A percentile compares a stretch with the other conserved stretches of the same genome.
phyloP scores from a whole-genome alignment of 75 land plant genomes.

The Azolla pinnata region DNA sequence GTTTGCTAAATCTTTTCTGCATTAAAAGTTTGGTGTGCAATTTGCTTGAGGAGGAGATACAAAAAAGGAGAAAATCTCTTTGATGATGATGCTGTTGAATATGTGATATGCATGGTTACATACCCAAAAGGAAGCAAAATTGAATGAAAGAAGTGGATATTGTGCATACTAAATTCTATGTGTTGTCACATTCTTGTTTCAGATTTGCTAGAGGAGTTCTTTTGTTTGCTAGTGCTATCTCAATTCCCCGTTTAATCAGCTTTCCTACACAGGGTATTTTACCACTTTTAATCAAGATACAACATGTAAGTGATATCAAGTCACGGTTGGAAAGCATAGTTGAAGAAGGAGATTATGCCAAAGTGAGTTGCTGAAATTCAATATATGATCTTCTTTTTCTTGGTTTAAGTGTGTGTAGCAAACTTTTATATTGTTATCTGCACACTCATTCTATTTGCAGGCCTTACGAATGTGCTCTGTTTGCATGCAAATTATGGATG shows the following conservation, averaged over 20 bases:
- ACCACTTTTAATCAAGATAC: slow-evolving; percentile 74
- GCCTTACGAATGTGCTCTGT: slow-evolving; percentile 42
- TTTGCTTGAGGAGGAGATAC: too few relatives aligned
- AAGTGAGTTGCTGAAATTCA: slow-evolving; percentile 28
- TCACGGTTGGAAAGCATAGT: slow-evolving; percentile 56
- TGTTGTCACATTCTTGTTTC: too few relatives aligned
- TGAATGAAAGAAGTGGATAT: too few relatives aligned
- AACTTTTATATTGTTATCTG: background rate
- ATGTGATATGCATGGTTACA: too few relatives aligned
- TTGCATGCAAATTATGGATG: slow-evolving; percentile 78
- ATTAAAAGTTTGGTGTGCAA: too few relatives aligned
- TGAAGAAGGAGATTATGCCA: slow-evolving; percentile 71
- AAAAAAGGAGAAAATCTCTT: too few relatives aligned
- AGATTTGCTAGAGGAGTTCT: too few relatives aligned
- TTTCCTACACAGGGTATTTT: slow-evolving; percentile 83
- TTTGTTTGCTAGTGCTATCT: too few relatives aligned
- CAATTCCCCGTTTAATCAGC: background rate
- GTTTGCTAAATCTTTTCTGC: too few relatives aligned
- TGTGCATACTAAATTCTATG: too few relatives aligned
- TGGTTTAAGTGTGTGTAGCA: background rate
- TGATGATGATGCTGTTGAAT: too few relatives aligned
- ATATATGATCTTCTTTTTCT: background rate
- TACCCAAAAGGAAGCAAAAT: too few relatives aligned
- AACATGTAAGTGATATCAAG: slow-evolving; percentile 63
- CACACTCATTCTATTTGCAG: slow-evolving; percentile 9